Evolutionary conservation across 108 stramenopile genomes (phyloP).

Genomic region (Heterococcus sp.): DNA sequence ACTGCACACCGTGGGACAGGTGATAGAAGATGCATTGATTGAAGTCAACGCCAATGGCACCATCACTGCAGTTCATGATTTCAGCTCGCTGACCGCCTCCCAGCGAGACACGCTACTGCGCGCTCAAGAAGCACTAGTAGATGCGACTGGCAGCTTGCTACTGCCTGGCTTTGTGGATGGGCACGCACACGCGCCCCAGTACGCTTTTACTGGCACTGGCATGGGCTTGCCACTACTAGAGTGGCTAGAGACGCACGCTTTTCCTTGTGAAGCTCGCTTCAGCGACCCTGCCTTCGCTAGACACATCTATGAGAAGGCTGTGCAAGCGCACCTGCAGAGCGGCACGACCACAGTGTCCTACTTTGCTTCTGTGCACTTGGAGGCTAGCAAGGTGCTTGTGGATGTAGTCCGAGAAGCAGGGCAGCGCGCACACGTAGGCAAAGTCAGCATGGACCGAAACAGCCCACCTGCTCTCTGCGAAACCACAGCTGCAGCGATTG

Average conservation of each 20-base stretch:
- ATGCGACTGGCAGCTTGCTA: conserved; percentile 29
- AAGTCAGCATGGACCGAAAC: conserved; percentile 76
- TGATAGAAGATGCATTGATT: background rate
- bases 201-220: conserved; percentile 68
- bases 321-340: conserved; percentile 51
- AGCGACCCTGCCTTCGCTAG: conserved; percentile 36
- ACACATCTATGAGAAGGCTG: conserved; percentile 54
- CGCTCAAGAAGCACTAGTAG: conserved; percentile 32
- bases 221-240: conserved; percentile 66
- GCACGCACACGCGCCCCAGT: conserved; percentile 71
- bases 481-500: conserved; percentile 52
- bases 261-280: conserved; percentile 62
- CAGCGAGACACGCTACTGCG: conserved; percentile 5
- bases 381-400: conserved; percentile 61
- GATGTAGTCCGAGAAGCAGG: conserved; percentile 56
- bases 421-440: conserved; percentile 72
- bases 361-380: conserved; percentile 64
- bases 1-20: background rate
- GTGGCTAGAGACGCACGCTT: conserved; percentile 72
- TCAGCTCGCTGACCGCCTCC: conserved; percentile 5
- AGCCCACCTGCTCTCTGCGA: conserved; percentile 59
- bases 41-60: background rate
- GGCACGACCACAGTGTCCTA: conserved; percentile 69
- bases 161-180: conserved; percentile 50
- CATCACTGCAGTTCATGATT: background rate